A percentile compares a stretch with the other conserved stretches of the same genome.
These are phyloP conservation scores for Penicillium silybi DNA, from an alignment of 495 filamentous ascomycete genomes.

Conservation along the genomic window DNA sequence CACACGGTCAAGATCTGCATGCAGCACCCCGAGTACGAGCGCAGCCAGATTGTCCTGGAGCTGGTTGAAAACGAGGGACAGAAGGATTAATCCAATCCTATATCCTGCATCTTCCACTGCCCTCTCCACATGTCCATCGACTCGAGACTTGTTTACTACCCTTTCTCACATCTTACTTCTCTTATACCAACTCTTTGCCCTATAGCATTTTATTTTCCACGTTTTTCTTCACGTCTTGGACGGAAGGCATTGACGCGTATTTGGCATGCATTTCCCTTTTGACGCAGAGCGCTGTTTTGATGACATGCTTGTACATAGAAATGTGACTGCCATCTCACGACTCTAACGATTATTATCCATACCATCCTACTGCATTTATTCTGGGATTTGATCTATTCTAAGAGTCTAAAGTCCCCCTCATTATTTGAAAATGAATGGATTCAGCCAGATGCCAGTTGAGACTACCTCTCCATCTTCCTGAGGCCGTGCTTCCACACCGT, in stretches of 20 bases:
- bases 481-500: no score
- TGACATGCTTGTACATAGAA: constrained; percentile 30
- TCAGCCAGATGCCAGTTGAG: no score
- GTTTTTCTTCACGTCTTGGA: not conserved
- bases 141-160: not conserved
- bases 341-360: constrained; percentile 5
- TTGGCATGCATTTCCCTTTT: not conserved
- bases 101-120: not conserved
- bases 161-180: not conserved
- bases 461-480: no score
- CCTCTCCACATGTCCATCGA: not conserved
- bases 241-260: not conserved
- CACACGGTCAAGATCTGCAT: constrained; percentile 88
- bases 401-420: no score
- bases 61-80: constrained; percentile 93
- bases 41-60: constrained; percentile 83
- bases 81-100: constrained; percentile 51
- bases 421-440: no score
- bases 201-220: not conserved
- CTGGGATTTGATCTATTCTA: no score
- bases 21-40: constrained; percentile 83
- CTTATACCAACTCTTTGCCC: not conserved
- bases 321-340: constrained; percentile 17
- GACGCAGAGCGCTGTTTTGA: constrained; percentile 10
- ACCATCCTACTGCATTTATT: not conserved